Evolutionary conservation across 1,139 yeast species (phyloP).

Genomic region (Scheffersomyces parashehatae): DNA sequence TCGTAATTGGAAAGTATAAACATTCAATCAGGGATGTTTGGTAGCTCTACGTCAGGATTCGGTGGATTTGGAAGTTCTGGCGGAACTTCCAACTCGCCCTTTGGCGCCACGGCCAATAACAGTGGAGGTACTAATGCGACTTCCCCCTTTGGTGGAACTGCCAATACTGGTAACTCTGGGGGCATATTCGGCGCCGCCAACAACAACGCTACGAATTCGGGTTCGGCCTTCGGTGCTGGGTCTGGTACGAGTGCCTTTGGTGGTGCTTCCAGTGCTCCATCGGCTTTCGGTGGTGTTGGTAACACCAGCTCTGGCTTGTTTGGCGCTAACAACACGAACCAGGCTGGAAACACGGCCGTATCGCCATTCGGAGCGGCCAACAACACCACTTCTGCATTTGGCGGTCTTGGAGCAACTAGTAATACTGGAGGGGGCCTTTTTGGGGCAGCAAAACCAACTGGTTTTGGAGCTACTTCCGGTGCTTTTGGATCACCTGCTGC

Average conservation of each 20-base stretch:
- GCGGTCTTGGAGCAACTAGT: conserved; percentile 26
- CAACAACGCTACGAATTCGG: not conserved
- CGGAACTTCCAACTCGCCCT: conserved; percentile 13
- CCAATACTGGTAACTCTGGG: not conserved
- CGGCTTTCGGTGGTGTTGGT: conserved; percentile 7
- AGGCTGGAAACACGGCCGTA: conserved; percentile 21
- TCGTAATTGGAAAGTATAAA: too few relatives aligned
- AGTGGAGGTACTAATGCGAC: conserved; percentile 6
- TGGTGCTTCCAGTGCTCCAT: conserved; percentile 9
- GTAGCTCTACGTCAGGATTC: conserved; percentile 23
- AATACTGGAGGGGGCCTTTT: conserved; percentile 23
- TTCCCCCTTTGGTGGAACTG: conserved; percentile 9
- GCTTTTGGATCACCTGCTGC: conserved; percentile 17
- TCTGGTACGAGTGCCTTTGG: conserved; percentile 30
- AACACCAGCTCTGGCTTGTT: conserved; percentile 31
- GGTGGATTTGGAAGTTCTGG: conserved; percentile 23
- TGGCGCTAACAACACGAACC: conserved; percentile 39
- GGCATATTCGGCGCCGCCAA: not conserved
- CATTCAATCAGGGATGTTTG: conserved; percentile 16
- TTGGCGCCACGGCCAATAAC: conserved; percentile 12
- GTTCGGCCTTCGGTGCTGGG: not conserved
- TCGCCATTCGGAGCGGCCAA: conserved; percentile 21
- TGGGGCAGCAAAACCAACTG: conserved; percentile 23
- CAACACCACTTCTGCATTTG: conserved; percentile 13
- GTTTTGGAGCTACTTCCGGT: conserved; percentile 21